Conservation (phyloP, 2,329 filamentous ascomycete genomes). For the Alternaria sp. region DNA sequence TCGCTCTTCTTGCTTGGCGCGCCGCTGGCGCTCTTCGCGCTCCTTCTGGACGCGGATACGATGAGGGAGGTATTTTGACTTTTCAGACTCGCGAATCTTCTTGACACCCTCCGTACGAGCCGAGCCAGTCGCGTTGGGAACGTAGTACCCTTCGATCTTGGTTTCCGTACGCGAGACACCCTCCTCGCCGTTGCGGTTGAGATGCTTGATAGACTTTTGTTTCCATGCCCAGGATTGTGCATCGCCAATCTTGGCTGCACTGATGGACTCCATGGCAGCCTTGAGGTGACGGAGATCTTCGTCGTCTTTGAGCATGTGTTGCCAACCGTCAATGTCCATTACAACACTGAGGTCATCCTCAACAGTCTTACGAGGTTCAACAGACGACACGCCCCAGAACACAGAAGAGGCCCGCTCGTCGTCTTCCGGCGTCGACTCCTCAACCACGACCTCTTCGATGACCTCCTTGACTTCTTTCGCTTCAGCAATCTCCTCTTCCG, state of each 20-base stretch:
- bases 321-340: conserved; percentile 74
- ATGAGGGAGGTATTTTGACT: conserved; percentile 97
- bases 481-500: conserved; percentile 51
- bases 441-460: conserved; percentile 37
- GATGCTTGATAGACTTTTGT: conserved; percentile 73
- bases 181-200: conserved; percentile 65
- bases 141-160: conserved; percentile 74
- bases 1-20: conserved; percentile 66
- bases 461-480: conserved; percentile 46
- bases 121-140: conserved; percentile 82
- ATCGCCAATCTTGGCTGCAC: conserved; percentile 61
- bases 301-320: conserved; percentile 71
- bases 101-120: conserved; percentile 92
- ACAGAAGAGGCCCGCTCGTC: conserved; percentile 60
- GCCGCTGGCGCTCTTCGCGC: conserved; percentile 87
- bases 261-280: conserved; percentile 56
- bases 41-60: conserved; percentile 95
- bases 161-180: conserved; percentile 61
- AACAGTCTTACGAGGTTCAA: conserved; percentile 67
- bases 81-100: conserved; percentile 95
- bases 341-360: conserved; percentile 69
- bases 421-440: conserved; percentile 40
- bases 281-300: conserved; percentile 68
- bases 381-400: conserved; percentile 66
- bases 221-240: conserved; percentile 72